These are phyloP conservation scores for Aspergillus saccharolyticus DNA, from an alignment of 495 filamentous ascomycete species.

Conservation along the genomic window DNA sequence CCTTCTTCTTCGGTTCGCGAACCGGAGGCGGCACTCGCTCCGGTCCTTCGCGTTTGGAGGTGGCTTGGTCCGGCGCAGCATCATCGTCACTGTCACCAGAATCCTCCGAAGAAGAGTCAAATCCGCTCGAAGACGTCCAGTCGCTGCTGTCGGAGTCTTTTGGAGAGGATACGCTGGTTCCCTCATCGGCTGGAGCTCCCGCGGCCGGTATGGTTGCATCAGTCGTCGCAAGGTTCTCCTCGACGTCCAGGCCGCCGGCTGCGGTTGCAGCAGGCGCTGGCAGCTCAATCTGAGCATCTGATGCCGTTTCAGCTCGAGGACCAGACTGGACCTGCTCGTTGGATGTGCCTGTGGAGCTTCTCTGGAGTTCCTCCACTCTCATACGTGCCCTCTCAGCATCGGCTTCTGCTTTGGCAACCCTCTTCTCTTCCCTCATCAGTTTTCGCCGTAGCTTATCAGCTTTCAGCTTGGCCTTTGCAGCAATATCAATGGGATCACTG, in stretches of 20 bases:
- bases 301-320: neutral
- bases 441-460: slow-evolving; percentile 46
- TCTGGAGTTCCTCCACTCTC: slow-evolving; percentile 32
- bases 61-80: slow-evolving; percentile 39
- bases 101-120: slow-evolving; percentile 29
- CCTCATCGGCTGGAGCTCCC: slow-evolving; percentile 16
- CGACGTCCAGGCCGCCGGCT: neutral
- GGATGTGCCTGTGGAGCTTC: slow-evolving; percentile 11
- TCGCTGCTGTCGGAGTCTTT: slow-evolving; percentile 26
- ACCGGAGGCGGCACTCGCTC: slow-evolving; percentile 40
- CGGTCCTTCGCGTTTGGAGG: slow-evolving; percentile 38
- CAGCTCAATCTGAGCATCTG: neutral
- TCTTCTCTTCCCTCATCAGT: slow-evolving; percentile 44
- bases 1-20: slow-evolving; percentile 32
- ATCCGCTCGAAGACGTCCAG: slow-evolving; percentile 37
- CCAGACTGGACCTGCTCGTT: slow-evolving; percentile 2
- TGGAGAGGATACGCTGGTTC: slow-evolving; percentile 5
- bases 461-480: slow-evolving; percentile 42
- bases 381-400: slow-evolving; percentile 40
- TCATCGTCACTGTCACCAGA: slow-evolving; percentile 33
- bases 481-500: slow-evolving; percentile 31
- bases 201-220: neutral
- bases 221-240: neutral
- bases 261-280: neutral
- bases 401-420: slow-evolving; percentile 45